Percentiles rank a stretch among this genome's conserved stretches.
Conservation (phyloP, 2,329 filamentous ascomycete genomes). For the Claviceps humidiphila region DNA sequence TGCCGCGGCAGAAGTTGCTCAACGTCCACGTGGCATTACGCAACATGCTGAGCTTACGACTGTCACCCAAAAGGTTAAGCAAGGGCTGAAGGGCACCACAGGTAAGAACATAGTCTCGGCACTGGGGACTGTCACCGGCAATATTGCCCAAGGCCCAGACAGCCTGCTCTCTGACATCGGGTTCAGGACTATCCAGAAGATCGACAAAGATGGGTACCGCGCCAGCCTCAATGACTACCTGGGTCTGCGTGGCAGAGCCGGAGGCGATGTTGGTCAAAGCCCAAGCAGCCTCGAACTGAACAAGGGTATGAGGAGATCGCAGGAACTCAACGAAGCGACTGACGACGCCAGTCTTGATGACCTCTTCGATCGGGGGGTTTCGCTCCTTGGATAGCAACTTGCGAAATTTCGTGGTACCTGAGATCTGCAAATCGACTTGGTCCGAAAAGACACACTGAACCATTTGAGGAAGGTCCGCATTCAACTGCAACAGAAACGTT, state of each 20-base stretch:
- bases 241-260: conserved; percentile 90
- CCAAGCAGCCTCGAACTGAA: conserved; percentile 98
- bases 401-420: conserved; percentile 94
- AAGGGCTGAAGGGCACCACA: conserved; percentile 86
- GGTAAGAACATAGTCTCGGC: conserved; percentile 89
- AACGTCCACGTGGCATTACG: conserved; percentile 97
- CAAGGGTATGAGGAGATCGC: conserved; percentile 89
- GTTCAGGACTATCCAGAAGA: conserved; percentile 86
- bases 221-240: conserved; percentile 96
- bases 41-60: conserved; percentile 98
- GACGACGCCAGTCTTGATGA: conserved; percentile 98
- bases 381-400: conserved; percentile 97
- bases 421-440: conserved; percentile 94
- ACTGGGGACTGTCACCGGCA: conserved; percentile 93
- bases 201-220: conserved; percentile 98
- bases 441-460: conserved; percentile 96
- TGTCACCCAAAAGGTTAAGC: conserved; percentile 81
- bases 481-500: conserved; percentile 47
- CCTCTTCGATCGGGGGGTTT: conserved; percentile 96
- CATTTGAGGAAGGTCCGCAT: conserved; percentile 97
- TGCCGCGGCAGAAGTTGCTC: conserved; percentile 99
- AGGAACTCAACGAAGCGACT: conserved; percentile 97
- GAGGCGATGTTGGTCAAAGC: conserved; percentile 98
- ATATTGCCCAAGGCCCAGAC: conserved; percentile 99
- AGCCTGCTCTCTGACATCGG: conserved; percentile 94